phyloP scores from a whole-genome alignment of 2,329 filamentous ascomycete species.

The Biscogniauxia sp. region DNA sequence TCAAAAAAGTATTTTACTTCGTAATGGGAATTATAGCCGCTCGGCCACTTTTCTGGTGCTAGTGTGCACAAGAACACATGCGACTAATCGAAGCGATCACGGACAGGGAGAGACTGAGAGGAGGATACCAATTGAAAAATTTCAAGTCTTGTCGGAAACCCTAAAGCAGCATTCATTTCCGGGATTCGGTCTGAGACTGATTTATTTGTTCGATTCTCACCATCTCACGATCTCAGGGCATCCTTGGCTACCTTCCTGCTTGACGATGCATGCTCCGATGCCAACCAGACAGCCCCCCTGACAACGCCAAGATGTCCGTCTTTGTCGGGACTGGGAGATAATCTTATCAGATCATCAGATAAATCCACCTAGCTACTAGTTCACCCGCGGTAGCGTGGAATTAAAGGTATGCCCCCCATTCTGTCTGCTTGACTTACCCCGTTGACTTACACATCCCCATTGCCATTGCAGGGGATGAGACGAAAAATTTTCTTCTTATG shows the following conservation, averaged over 20 bases:
- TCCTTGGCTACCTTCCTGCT: slow-evolving; percentile 1
- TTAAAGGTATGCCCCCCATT: neutral
- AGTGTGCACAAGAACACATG: neutral
- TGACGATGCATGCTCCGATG: neutral
- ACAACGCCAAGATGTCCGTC: slow-evolving; percentile 19
- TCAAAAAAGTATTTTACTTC: neutral
- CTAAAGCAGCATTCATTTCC: neutral
- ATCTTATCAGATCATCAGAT: slow-evolving; percentile 31
- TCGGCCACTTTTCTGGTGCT: neutral
- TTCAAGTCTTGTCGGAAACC: neutral
- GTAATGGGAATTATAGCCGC: neutral
- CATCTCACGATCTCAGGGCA: neutral
- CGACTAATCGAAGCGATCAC: neutral
- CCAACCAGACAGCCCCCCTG: slow-evolving; percentile 8
- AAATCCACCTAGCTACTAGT: slow-evolving; percentile 5
- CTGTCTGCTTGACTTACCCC: slow-evolving; percentile 3
- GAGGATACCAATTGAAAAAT: neutral
- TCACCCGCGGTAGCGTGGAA: neutral
- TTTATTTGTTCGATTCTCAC: neutral
- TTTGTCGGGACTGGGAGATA: slow-evolving; percentile 9
- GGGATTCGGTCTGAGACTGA: neutral
- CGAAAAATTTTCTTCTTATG: slow-evolving; percentile 9
- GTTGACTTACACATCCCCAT: slow-evolving; percentile 4
- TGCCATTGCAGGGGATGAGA: slow-evolving; percentile 1
- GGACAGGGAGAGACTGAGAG: neutral